Conservation (phyloP, 1,139 yeast genomes). For the Cylindricascospora bacillispora region DNA sequence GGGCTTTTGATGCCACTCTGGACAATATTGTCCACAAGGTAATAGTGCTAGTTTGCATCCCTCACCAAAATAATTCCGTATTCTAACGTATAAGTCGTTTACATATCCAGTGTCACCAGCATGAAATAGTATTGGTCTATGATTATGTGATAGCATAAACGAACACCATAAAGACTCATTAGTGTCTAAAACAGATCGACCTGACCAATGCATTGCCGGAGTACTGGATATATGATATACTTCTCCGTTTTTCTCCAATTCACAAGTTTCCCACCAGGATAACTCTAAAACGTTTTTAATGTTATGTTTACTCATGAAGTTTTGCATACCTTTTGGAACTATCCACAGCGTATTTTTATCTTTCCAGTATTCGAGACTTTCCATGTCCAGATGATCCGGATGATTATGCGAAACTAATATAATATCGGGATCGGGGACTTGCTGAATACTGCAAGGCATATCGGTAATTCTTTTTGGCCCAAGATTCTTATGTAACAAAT, state of each 20-base stretch:
- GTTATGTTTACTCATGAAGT: conserved; percentile 41
- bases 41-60: conserved; percentile 56
- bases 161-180: conserved; percentile 84
- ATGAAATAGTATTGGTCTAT: conserved; percentile 65
- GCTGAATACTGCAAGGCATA: conserved; percentile 51
- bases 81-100: conserved; percentile 50
- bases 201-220: conserved; percentile 98
- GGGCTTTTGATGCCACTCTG: conserved; percentile 87
- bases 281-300: conserved; percentile 45
- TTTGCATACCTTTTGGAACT: conserved; percentile 69
- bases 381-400: conserved; percentile 81
- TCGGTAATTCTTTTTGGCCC: conserved; percentile 78
- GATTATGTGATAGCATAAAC: conserved; percentile 52
- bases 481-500: conserved; percentile 44
- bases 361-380: conserved; percentile 42
- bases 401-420: conserved; percentile 86
- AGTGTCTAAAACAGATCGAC: conserved; percentile 63
- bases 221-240: conserved; percentile 72
- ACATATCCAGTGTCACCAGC: conserved; percentile 94
- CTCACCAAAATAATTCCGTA: conserved; percentile 52
- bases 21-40: conserved; percentile 93
- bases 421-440: conserved; percentile 55
- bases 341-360: conserved; percentile 47
- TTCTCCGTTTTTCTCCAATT: conserved; percentile 35
- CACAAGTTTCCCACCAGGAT: conserved; percentile 82